A percentile compares a stretch with the other conserved stretches of the same genome.
Conservation (phyloP, 208 protist species). For the Herpetomonas samuelpessoai region DNA sequence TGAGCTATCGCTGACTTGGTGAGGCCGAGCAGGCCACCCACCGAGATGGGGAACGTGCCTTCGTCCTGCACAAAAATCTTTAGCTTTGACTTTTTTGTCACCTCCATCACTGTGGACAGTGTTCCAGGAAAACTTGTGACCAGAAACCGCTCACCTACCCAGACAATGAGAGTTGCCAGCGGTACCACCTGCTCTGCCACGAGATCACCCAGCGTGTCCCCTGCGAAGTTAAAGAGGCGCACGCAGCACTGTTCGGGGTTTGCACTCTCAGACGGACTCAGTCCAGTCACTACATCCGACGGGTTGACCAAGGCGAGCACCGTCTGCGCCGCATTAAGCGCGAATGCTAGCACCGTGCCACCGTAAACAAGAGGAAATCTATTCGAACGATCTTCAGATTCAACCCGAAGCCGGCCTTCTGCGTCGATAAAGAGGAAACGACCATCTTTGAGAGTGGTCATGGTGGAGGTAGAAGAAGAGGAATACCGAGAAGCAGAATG, state of each 20-base stretch:
- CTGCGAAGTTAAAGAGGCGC: slow-evolving; percentile 14
- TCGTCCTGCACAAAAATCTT: slow-evolving; percentile 30
- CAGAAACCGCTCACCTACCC: slow-evolving; percentile 24
- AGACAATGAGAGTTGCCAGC: slow-evolving; percentile 33
- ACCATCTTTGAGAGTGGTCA: slow-evolving; percentile 16
- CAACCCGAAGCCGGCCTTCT: slow-evolving; percentile 1
- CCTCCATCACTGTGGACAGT: slow-evolving; percentile 29
- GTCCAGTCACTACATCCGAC: slow-evolving; percentile 10
- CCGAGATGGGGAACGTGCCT: slow-evolving; percentile 25
- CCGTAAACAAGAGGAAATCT: slow-evolving; percentile 30
- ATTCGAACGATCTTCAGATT: background rate
- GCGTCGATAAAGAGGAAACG: slow-evolving; percentile 28
- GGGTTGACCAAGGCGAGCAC: slow-evolving; percentile 31
- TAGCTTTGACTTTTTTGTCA: slow-evolving; percentile 26
- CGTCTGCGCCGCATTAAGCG: slow-evolving; percentile 19
- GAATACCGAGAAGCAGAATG: background rate
- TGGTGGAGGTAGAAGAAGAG: background rate
- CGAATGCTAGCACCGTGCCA: slow-evolving; percentile 27
- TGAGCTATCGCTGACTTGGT: too few relatives aligned
- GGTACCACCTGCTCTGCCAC: slow-evolving; percentile 42
- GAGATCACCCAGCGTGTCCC: slow-evolving; percentile 42
- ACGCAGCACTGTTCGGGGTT: slow-evolving; percentile 1
- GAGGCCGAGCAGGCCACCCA: slow-evolving; percentile 28
- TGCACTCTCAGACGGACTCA: background rate
- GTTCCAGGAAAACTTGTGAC: slow-evolving; percentile 21